Evolutionary conservation across 805 yeast genomes (phyloP), one percentile per base, ranked within the genome.

Genomic region (Suhomyces sp.): DNA sequence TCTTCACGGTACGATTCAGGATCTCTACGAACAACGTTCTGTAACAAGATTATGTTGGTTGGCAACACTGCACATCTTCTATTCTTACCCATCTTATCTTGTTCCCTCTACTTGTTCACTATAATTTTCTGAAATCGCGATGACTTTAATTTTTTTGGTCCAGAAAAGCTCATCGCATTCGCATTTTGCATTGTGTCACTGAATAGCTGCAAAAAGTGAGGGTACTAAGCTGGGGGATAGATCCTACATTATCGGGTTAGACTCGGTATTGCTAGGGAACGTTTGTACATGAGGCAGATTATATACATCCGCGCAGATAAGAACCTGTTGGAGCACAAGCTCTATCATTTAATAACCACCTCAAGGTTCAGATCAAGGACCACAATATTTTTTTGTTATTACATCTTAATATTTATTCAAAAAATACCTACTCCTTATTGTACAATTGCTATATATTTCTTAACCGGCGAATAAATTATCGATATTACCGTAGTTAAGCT

Each of bases 1-100:
- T 94, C 99, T 70, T 94, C 99, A 54, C 84, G 84, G 68, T 94
- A 94, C 0, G 98, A 92, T 61, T 82, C 88, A 2, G 99, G 97
- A 68, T 94, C 99, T 62, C 97, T 80, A 61, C 92, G 87, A 8
- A 94, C 96, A 58, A 94, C 78, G 69, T 94, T 94, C 73, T 94
- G 99, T 55, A 94, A 73, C 57, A 93, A 75, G 38, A 96, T 92
- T 66, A 94, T 88, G 71, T 94, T 94, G 17, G 91, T 88, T 9
- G 98, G 98, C 66, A 93, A 76, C 53, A 92, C 80, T 46, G 97
- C 97, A 26, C 97, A 94, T 81, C 97, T 88, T 73, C 88, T 85
- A 69, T 85, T 81, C 70, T 86, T 89, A 35, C 82, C 96, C 98
- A 93, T 93, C 31, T n/a, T 33, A n/a, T 33, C 36, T 17, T 33